phyloP scores from a whole-genome alignment of 441 rosid species.

The Adansonia rubrostipa region DNA sequence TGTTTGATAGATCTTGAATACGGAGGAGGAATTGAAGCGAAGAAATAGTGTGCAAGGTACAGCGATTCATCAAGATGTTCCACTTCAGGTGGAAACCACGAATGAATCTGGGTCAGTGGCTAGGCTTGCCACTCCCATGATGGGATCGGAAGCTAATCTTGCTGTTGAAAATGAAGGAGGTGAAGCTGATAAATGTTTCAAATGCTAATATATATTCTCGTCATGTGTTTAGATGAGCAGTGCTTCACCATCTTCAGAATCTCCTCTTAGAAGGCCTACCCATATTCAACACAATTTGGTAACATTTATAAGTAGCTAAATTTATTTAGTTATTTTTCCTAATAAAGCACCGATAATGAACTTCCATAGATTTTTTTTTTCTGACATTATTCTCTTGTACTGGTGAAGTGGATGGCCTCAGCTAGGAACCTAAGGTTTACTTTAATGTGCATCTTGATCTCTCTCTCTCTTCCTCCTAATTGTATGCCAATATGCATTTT shows the following conservation, averaged over 20 bases:
- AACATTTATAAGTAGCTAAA: constrained; percentile 4
- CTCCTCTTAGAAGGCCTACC: constrained; percentile 74
- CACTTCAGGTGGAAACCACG: constrained; percentile 73
- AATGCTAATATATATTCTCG: constrained; percentile 59
- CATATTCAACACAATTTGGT: constrained; percentile 63
- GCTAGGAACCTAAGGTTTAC: not conserved
- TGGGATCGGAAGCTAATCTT: constrained; percentile 61
- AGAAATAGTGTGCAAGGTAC: constrained; percentile 52
- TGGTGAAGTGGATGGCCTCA: constrained; percentile 1
- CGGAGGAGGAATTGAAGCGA: constrained; percentile 87
- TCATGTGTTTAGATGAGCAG: constrained; percentile 68
- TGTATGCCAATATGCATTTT: not conserved
- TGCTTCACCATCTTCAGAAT: constrained; percentile 76
- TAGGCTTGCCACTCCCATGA: constrained; percentile 55
- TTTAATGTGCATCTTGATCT: not conserved
- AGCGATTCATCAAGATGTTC: constrained; percentile 49
- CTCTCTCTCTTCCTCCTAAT: too few relatives aligned
- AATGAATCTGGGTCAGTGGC: constrained; percentile 63
- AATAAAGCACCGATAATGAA: not conserved
- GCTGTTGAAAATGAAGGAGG: constrained; percentile 70
- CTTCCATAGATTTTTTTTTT: not conserved
- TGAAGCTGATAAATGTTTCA: constrained; percentile 66
- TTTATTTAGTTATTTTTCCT: not conserved
- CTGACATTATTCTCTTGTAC: not conserved
- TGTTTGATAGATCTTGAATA: constrained; percentile 65